Base-by-base conservation (phyloP, 208 protist genomes). In the Leishmania mexicana region DNA sequence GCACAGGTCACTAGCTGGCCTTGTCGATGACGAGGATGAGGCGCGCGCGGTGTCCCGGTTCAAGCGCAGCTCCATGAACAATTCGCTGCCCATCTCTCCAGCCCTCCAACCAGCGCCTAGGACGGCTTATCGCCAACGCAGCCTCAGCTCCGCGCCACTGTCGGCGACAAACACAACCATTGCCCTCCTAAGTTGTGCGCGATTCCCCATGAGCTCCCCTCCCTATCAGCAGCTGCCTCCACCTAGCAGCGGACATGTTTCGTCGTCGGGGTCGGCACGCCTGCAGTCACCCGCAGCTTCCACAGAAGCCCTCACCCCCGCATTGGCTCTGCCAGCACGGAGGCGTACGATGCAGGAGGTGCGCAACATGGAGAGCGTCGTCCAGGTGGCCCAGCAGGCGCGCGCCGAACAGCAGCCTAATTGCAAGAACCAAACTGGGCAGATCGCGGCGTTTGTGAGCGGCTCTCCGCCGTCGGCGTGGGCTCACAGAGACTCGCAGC, bases 271-370 rank as follows among this genome's bases (percentile, higher is more conserved):
- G 35, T 72, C 42, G 13, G 47, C 76, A 35, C 60, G 38, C 31
- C 75, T 74, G 5, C n/a, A 57, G 21, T 79, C 57, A 24, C 70
- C 73, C 0, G 8, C 40, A 7, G 24, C 11, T 42, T 42, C 40
- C 17, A 51, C 68, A n/a, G 21, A 15, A 31, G 42, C 68, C 19
- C 68, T 51, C 35, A 21, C 40, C 68, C 68, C 68, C 40, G 21
- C 68, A 45, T 2, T 17, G 68, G 17, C 68, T 17, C 21, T 11
- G 71, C 6, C 15, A 8, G n/a, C 57, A 31, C 77, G 77, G 72
- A 81, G 81, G 81, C 77, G 81, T 47, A 35, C 62, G 7, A 76
- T 75, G 19, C 81, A 85, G 31, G 78, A 85, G 21, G 77, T 74
- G 31, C 81, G 64, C 72, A 81, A 38, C 53, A 54, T 79, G 24